A percentile compares a stretch with the other conserved stretches of the same genome.
These are phyloP conservation scores for Talaromyces wortmannii DNA, from an alignment of 495 filamentous ascomycete genomes.

Conservation along the genomic window DNA sequence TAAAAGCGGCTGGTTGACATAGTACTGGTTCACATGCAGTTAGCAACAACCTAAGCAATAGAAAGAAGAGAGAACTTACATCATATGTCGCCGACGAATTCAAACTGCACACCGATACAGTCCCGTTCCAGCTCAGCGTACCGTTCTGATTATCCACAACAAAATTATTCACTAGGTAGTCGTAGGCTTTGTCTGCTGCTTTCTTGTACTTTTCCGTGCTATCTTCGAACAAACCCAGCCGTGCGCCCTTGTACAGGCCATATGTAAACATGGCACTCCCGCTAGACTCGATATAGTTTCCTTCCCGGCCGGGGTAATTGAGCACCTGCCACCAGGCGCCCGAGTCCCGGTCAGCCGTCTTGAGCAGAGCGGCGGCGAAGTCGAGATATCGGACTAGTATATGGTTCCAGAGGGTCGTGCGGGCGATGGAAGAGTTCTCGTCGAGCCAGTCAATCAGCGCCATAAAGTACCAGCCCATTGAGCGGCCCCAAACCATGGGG, in stretches of 20 bases:
- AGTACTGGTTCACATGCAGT: conserved; percentile 27
- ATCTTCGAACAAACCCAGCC: conserved; percentile 29
- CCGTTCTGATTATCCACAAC: conserved; percentile 29
- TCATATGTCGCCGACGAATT: conserved; percentile 39
- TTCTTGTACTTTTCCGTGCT: not conserved
- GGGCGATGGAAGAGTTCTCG: conserved; percentile 25
- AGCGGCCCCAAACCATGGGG: conserved; percentile 50
- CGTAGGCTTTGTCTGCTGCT: conserved; percentile 26
- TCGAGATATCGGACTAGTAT: conserved; percentile 30
- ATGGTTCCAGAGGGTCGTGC: conserved; percentile 15
- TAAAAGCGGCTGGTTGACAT: conserved; percentile 32
- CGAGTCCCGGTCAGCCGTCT: conserved; percentile 32
- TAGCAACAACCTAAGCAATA: conserved; percentile 8
- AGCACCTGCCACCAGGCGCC: conserved; percentile 59
- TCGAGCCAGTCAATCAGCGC: conserved; percentile 49
- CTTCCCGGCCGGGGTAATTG: conserved; percentile 32
- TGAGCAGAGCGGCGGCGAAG: conserved; percentile 32
- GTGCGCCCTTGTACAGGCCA: conserved; percentile 44
- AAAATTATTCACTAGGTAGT: conserved; percentile 31
- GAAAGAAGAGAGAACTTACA: conserved; percentile 13
- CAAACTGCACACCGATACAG: conserved; percentile 49
- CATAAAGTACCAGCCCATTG: conserved; percentile 56
- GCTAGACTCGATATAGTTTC: conserved; percentile 57
- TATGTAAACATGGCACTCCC: conserved; percentile 55
- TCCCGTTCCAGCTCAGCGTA: conserved; percentile 44